These are phyloP conservation scores for Annulohypoxylon bovei DNA, from an alignment of 495 filamentous ascomycete genomes.

Conservation along the genomic window DNA sequence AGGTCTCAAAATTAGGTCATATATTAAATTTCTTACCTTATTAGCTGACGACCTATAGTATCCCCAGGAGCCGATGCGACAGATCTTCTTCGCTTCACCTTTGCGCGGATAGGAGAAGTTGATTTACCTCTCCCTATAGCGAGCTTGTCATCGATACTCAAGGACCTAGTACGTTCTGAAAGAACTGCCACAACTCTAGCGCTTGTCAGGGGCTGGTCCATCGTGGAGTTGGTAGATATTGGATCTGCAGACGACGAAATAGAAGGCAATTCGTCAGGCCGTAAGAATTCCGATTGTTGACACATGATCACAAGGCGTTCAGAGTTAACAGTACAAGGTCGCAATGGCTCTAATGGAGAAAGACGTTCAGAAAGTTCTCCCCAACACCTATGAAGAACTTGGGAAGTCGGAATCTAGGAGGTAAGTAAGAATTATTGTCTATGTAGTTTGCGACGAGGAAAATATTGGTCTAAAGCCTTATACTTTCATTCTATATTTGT, in stretches of 20 bases:
- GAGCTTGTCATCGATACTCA: background rate
- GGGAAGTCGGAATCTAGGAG: background rate
- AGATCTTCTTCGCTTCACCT: conserved; percentile 26
- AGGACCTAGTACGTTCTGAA: conserved; percentile 5
- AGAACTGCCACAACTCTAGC: background rate
- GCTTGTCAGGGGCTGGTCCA: background rate
- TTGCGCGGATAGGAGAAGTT: conserved; percentile 25
- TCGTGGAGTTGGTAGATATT: conserved; percentile 1
- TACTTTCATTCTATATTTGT: background rate
- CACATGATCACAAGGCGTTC: background rate
- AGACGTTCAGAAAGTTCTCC: background rate
- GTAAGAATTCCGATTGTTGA: background rate
- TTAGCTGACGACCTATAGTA: background rate
- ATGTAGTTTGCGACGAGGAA: background rate
- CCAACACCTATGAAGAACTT: background rate
- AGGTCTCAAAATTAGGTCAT: background rate
- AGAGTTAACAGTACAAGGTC: background rate
- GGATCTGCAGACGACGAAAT: conserved; percentile 24
- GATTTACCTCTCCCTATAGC: conserved; percentile 4
- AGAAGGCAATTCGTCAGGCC: background rate
- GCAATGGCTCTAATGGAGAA: background rate
- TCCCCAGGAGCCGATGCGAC: conserved; percentile 37
- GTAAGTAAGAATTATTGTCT: too few relatives aligned
- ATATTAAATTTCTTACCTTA: conserved; percentile 16
- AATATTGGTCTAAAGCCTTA: background rate